Percentiles rank a stretch among this genome's conserved stretches.
phyloP scores from a whole-genome alignment of 495 filamentous ascomycete species.

The Xylaria castorea region DNA sequence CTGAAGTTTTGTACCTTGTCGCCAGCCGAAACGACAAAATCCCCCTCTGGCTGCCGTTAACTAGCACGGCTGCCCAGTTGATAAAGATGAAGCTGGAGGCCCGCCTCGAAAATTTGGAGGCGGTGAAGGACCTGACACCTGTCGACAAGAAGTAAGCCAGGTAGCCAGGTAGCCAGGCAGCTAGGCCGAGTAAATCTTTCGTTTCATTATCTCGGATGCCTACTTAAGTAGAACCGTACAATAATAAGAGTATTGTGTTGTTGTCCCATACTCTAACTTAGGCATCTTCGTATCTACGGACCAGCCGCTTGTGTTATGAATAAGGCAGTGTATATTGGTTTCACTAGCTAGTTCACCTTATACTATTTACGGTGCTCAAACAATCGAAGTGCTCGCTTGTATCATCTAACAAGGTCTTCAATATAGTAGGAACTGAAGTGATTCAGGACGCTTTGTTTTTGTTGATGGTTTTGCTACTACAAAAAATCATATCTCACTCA shows the following conservation, averaged over 20 bases:
- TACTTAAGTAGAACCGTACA: background rate
- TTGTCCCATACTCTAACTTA: background rate
- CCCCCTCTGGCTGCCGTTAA: conserved; percentile 51
- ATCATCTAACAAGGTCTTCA: no score
- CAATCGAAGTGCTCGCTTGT: no score
- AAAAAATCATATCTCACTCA: background rate
- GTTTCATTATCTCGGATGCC: background rate
- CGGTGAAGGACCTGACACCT: conserved; percentile 36
- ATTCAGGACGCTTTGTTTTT: no score
- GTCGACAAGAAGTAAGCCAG: conserved; percentile 28
- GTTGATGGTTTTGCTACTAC: no score
- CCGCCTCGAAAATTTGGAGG: conserved; percentile 39
- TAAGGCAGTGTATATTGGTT: background rate
- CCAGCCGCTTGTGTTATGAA: background rate
- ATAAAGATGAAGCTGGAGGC: conserved; percentile 45
- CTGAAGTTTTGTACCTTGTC: conserved; percentile 42
- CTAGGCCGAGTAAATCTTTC: background rate
- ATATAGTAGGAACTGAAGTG: no score
- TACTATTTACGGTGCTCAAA: no score
- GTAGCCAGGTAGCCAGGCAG: background rate
- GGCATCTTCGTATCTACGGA: background rate
- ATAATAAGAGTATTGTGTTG: background rate
- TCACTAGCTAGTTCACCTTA: no score
- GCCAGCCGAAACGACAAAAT: conserved; percentile 43
- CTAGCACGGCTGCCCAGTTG: conserved; percentile 46